Base-by-base conservation (phyloP, 192 early-diverging fungal species). In the Mortierella claussenii region DNA sequence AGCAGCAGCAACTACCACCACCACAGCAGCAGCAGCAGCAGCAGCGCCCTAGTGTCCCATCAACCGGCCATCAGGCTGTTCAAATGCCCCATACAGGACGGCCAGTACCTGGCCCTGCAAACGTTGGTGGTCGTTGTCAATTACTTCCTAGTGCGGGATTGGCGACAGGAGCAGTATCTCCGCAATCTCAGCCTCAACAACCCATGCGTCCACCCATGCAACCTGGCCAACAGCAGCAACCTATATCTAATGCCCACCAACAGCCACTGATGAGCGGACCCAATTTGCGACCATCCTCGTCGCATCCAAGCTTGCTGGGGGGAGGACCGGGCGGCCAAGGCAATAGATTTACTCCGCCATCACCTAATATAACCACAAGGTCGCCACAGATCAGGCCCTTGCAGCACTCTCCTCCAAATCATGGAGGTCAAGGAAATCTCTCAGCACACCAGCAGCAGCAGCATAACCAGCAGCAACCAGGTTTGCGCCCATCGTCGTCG, bases 321-420 rank as follows among this genome's bases (percentile, higher is more conserved):
- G 50, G 32, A 27, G 42, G 15, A 30, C 36, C 56, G 26, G 47
- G 30, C 13, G 12, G 28, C n/a, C 55, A 42, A 32, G 55, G 47
- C 36, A 75, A 48, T 34, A 46, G 70, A 4, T 60, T 66, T 23
- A 55, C 63, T 10, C 70, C 70, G 9, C 70, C 70, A 40, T 75
- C 70, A 4, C 70, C 70, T 4, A 59, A 33, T 36, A 10, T 20
- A 0, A 21, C 42, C 12, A 46, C 61, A 20, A 11, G 69, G 10
- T 73, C 69, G 7, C 70, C 70, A 7, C 70, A 65, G 50, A 75
- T 75, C 37, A 45, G 56, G 27, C 70, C 70, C n/a, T 23, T 66
- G 32, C 70, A 75, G 21, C 37, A 56, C 12, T 56, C 65, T 11
- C 36, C 48, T 18, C 60, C 50, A 36, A n/a, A 4, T 33, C 44